These are phyloP conservation scores for Calonectria pseudoreteaudii DNA, from an alignment of 2,329 filamentous ascomycete species.

Conservation along the genomic window DNA sequence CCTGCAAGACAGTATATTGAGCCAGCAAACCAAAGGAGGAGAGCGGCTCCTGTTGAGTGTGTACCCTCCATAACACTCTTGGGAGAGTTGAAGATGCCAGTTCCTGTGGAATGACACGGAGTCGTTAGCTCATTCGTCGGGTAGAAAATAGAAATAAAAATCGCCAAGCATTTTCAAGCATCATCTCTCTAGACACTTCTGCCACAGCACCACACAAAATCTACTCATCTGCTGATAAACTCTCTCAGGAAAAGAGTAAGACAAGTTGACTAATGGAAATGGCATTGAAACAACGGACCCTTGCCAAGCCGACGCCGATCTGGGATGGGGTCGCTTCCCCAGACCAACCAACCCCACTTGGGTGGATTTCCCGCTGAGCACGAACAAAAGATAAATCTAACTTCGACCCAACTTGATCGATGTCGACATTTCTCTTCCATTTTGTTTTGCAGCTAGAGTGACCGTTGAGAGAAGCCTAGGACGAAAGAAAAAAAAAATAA, in stretches of 20 bases:
- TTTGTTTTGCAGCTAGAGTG: not conserved
- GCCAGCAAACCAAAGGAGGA: slow-evolving; percentile 56
- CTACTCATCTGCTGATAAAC: not conserved
- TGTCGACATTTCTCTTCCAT: not conserved
- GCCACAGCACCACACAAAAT: not conserved
- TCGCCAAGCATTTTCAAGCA: not conserved
- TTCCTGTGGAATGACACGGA: slow-evolving; percentile 38
- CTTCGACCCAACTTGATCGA: slow-evolving; percentile 30
- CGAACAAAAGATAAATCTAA: slow-evolving; percentile 35
- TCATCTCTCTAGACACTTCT: not conserved
- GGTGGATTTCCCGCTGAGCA: slow-evolving; percentile 12
- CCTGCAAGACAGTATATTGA: slow-evolving; percentile 52
- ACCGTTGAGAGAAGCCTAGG: too few relatives aligned
- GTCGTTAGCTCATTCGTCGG: slow-evolving; percentile 24
- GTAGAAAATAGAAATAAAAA: not conserved
- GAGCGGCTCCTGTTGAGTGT: slow-evolving; percentile 46
- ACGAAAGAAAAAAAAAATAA: too few relatives aligned
- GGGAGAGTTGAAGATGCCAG: slow-evolving; percentile 52
- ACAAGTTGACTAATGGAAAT: slow-evolving; percentile 11
- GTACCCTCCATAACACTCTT: slow-evolving; percentile 49
- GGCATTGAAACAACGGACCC: slow-evolving; percentile 20
- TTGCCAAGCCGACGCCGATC: slow-evolving; percentile 14
- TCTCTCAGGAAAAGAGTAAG: not conserved
- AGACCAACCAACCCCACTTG: slow-evolving; percentile 37
- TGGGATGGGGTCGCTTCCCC: slow-evolving; percentile 7